A percentile compares a stretch with the other conserved stretches of the same genome.
Conservation (phyloP, 2,329 filamentous ascomycete genomes). For the Sporothrix euskadiensis region DNA sequence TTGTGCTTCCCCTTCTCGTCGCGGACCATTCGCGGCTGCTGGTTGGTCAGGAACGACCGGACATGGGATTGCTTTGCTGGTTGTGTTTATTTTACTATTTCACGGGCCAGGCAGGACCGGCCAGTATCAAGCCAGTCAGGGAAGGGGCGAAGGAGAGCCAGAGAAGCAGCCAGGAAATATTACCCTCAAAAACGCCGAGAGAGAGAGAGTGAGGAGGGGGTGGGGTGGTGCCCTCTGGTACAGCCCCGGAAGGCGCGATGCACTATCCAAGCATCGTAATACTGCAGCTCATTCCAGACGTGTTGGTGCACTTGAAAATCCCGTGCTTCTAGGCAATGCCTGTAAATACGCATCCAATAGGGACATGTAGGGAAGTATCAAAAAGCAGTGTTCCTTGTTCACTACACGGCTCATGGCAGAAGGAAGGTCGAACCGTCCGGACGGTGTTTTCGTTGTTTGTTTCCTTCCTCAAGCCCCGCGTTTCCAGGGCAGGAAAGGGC, state of each 20-base stretch:
- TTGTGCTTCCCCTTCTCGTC: slow-evolving; percentile 21
- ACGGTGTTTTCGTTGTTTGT: slow-evolving; percentile 6
- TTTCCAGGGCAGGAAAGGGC: slow-evolving; percentile 1
- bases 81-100: slow-evolving; percentile 14
- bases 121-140: not conserved
- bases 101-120: not conserved
- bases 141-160: slow-evolving; percentile 8
- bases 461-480: slow-evolving; percentile 7
- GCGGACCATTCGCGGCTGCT: not conserved
- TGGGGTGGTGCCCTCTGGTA: slow-evolving; percentile 7
- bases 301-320: slow-evolving; percentile 7
- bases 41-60: slow-evolving; percentile 21
- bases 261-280: slow-evolving; percentile 19
- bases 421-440: not conserved
- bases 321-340: not conserved
- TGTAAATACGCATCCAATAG: slow-evolving; percentile 13
- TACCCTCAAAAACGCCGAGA: not conserved
- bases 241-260: slow-evolving; percentile 14
- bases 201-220: not conserved
- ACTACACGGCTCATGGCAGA: not conserved
- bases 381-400: not conserved
- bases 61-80: slow-evolving; percentile 14
- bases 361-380: not conserved
- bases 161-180: not conserved
- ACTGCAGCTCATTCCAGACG: slow-evolving; percentile 4